A percentile compares a stretch with the other conserved stretches of the same genome.
phyloP scores from a whole-genome alignment of 768 basidiomycete species.

The Auriculariales sp. region DNA sequence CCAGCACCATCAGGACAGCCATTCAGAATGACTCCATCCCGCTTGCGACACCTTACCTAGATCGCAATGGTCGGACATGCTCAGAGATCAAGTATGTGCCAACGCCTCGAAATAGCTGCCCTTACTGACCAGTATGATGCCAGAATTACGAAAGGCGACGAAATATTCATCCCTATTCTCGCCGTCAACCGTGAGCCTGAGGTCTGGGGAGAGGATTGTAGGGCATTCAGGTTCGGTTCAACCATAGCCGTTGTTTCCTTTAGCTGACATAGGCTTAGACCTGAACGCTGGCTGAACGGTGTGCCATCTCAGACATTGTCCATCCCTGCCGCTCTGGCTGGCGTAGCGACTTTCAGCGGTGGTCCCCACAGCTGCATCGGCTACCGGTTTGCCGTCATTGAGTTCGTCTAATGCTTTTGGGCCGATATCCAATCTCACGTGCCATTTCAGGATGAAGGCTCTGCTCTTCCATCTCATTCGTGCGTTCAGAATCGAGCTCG shows the following conservation, averaged over 20 bases:
- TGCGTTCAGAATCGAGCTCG: conserved; percentile 5
- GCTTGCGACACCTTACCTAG: conserved; percentile 28
- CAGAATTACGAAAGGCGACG: conserved; percentile 18
- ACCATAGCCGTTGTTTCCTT: not conserved
- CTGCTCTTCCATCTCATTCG: conserved; percentile 13
- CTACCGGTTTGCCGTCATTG: conserved; percentile 46
- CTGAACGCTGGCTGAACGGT: conserved; percentile 59
- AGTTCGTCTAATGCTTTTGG: conserved; percentile 33
- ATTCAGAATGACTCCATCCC: conserved; percentile 40
- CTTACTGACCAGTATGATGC: conserved; percentile 6
- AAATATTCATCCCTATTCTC: conserved; percentile 34
- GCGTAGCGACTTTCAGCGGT: conserved; percentile 46
- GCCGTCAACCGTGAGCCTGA: conserved; percentile 34
- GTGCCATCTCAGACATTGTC: conserved; percentile 27
- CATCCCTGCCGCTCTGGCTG: conserved; percentile 48
- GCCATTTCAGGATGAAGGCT: conserved; percentile 12
- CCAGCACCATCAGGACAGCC: conserved; percentile 27
- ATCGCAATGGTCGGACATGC: conserved; percentile 25
- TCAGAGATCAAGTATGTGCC: conserved; percentile 23
- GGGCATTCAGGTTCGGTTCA: conserved; percentile 38
- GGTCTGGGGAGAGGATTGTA: conserved; percentile 51
- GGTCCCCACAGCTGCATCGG: conserved; percentile 56
- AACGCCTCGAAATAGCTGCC: not conserved
- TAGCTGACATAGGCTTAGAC: conserved; percentile 21
- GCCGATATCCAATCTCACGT: too few relatives aligned